Base-by-base conservation (phyloP, 1,284 basidiomycete genomes). In the Ganoderma leucocontextum region DNA sequence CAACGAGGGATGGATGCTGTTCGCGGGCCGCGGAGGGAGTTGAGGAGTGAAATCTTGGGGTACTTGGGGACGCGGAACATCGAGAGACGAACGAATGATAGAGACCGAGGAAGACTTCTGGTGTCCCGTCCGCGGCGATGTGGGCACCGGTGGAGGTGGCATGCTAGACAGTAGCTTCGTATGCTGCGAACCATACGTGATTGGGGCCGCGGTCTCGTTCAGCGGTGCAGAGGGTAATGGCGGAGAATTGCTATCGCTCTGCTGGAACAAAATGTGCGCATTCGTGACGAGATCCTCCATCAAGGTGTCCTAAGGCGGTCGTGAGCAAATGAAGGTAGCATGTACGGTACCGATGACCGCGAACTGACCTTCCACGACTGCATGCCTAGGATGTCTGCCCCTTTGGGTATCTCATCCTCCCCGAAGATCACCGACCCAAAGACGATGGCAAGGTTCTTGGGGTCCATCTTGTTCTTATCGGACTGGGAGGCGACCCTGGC, bases 381-480 rank as follows among this genome's bases (percentile, higher is more conserved):
- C 58, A 95, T 86, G 64, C 83, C 91, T 29, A 95, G 81, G 19
- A 95, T 83, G 77, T 95, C 92, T 0, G 86, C 88, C 39, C 86
- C 89, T 73, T 91, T 91, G 0, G 92, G 89, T 60, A 94, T 83
- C 68, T 96, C 93, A 69, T 97, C 95, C 77, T 96, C 95, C 13
- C 95, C 95, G 75, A 97, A 96, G 58, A 97, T 87, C 13, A 95
- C 94, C 13, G 89, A 85, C 53, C 91, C 91, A 80, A 96, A 96
- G 0, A 95, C 91, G 65, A 96, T 95, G 5, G 94, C 93, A 33
- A 97, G 83, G 76, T 96, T 97, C 83, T 93, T 94, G 0, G 92
- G 84, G 71, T 96, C 95, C 97, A 99, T 99, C 82, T 98, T 98
- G 80, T 98, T 99, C 78, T 88, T 88, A 25, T 90, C 88, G 5